Conservation (phyloP, 768 basidiomycete genomes). For the Lepiota venenata region DNA sequence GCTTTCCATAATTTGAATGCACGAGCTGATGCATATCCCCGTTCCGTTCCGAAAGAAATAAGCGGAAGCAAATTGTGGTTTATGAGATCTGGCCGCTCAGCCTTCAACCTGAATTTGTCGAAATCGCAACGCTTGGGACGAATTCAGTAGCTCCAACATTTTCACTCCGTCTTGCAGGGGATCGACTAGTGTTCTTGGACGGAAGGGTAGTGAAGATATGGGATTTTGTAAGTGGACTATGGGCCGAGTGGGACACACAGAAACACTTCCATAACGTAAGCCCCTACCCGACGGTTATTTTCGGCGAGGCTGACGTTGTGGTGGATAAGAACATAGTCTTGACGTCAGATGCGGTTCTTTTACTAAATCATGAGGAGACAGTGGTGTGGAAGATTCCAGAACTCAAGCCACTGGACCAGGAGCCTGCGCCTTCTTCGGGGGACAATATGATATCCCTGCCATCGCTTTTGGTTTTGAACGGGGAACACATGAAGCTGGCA, state of each 20-base stretch:
- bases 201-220: conserved; percentile 1
- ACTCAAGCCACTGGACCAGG: neutral
- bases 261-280: conserved; percentile 2
- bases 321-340: conserved; percentile 2
- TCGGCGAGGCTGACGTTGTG: neutral
- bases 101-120: neutral
- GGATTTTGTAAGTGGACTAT: neutral
- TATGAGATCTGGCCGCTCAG: neutral
- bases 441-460: neutral
- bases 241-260: conserved; percentile 7
- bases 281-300: neutral
- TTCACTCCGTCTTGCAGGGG: conserved; percentile 3
- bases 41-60: neutral
- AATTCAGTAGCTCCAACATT: neutral
- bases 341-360: neutral
- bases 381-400: conserved; percentile 5
- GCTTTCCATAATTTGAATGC: too few species aligned
- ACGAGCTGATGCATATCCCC: neutral
- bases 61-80: neutral
- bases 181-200: conserved; percentile 2
- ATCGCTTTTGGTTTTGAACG: neutral
- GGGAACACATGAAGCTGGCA: neutral
- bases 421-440: neutral
- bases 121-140: neutral
- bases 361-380: conserved; percentile 2